phyloP scores from a whole-genome alignment of 2,329 filamentous ascomycete species.

The Pseudocercospora eumusae region DNA sequence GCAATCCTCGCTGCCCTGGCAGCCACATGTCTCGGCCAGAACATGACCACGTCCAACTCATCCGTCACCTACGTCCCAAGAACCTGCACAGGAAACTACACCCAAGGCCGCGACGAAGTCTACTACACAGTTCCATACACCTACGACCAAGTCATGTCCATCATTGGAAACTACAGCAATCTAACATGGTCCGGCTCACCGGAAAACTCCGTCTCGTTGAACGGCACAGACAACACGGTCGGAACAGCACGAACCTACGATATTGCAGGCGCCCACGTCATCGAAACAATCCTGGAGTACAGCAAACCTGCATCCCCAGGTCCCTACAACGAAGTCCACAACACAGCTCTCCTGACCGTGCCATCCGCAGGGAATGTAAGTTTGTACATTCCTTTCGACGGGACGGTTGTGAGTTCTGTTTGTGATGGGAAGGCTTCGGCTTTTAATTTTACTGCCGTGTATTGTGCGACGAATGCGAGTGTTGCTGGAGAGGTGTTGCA shows the following conservation, averaged over 20 bases:
- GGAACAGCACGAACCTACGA: slow-evolving; percentile 28
- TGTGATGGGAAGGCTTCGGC: slow-evolving; percentile 27
- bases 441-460: slow-evolving; percentile 26
- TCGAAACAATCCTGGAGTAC: slow-evolving; percentile 28
- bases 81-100: slow-evolving; percentile 24
- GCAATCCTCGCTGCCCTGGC: not conserved
- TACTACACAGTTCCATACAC: slow-evolving; percentile 30
- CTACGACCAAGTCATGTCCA: slow-evolving; percentile 28
- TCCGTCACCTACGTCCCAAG: slow-evolving; percentile 17
- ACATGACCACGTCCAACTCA: not conserved
- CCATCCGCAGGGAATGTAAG: slow-evolving; percentile 16
- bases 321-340: slow-evolving; percentile 29
- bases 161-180: slow-evolving; percentile 21
- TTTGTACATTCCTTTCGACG: slow-evolving; percentile 25
- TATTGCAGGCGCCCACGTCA: slow-evolving; percentile 22
- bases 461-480: slow-evolving; percentile 27
- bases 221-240: slow-evolving; percentile 22
- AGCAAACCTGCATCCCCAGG: slow-evolving; percentile 23
- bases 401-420: slow-evolving; percentile 17
- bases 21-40: not conserved
- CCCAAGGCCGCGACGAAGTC: slow-evolving; percentile 21
- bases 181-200: slow-evolving; percentile 2
- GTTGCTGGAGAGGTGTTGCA: slow-evolving; percentile 15
- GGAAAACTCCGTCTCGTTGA: slow-evolving; percentile 23
- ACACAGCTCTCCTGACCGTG: slow-evolving; percentile 22